These are phyloP conservation scores for Hyphopichia fennica DNA, from an alignment of 1,139 yeast genomes.

Conservation along the genomic window DNA sequence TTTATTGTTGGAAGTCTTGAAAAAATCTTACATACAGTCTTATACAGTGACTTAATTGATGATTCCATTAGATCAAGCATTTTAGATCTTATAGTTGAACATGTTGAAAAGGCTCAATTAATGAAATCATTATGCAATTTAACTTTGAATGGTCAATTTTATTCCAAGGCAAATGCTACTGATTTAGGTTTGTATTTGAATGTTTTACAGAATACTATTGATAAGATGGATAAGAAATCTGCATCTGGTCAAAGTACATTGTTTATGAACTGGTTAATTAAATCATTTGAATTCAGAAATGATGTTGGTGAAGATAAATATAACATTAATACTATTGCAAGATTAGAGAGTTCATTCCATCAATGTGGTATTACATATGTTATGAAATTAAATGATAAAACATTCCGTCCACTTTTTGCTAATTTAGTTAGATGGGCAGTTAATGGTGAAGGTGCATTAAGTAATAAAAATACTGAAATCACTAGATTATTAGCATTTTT, in stretches of 20 bases:
- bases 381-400: slow-evolving; percentile 89
- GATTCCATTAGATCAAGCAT: slow-evolving; percentile 63
- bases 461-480: slow-evolving; percentile 42
- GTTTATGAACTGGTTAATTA: slow-evolving; percentile 69
- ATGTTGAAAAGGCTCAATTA: slow-evolving; percentile 65
- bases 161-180: slow-evolving; percentile 42
- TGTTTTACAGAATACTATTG: slow-evolving; percentile 64
- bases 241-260: slow-evolving; percentile 70
- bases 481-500: slow-evolving; percentile 73
- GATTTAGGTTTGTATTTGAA: slow-evolving; percentile 73
- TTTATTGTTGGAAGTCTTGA: slow-evolving; percentile 73
- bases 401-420: slow-evolving; percentile 90
- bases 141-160: slow-evolving; percentile 50
- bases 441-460: slow-evolving; percentile 68
- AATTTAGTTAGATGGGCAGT: slow-evolving; percentile 91
- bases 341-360: slow-evolving; percentile 78
- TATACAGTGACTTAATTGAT: slow-evolving; percentile 58
- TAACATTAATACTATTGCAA: slow-evolving; percentile 72
- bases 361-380: slow-evolving; percentile 74
- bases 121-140: slow-evolving; percentile 59
- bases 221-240: slow-evolving; percentile 67
- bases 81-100: slow-evolving; percentile 63
- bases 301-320: slow-evolving; percentile 45
- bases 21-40: slow-evolving; percentile 57
- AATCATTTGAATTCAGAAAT: slow-evolving; percentile 66